Conservation (phyloP, 441 rosid species). For the Omphalea diandra region DNA sequence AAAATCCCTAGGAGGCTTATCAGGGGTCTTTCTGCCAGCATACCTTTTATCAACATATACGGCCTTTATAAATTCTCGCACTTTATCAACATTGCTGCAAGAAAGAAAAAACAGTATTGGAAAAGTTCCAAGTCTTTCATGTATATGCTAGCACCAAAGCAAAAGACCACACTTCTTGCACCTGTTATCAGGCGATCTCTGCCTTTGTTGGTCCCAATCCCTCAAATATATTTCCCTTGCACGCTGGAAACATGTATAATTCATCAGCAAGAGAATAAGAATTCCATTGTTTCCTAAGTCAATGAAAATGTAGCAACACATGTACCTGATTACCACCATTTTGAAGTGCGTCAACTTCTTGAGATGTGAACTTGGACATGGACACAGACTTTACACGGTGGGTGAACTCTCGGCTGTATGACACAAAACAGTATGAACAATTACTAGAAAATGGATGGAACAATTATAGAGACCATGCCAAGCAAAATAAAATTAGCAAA, state of each 20-base stretch:
- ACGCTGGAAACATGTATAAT: conserved; percentile 51
- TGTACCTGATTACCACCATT: conserved; percentile 98
- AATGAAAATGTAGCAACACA: conserved; percentile 7
- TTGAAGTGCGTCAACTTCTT: conserved; percentile 97
- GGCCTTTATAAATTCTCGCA: conserved; percentile 82
- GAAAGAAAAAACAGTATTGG: conserved; percentile 22
- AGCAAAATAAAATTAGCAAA: background rate
- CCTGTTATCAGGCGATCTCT: conserved; percentile 90
- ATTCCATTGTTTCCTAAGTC: conserved; percentile 16
- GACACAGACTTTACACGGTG: conserved; percentile 98
- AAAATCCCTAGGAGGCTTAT: conserved; percentile 70
- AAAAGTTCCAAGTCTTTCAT: conserved; percentile 10
- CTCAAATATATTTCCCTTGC: conserved; percentile 86
- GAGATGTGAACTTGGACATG: conserved; percentile 90
- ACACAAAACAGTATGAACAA: conserved; percentile 10
- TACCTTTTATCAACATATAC: conserved; percentile 79
- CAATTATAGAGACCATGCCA: background rate
- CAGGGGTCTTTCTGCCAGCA: conserved; percentile 62
- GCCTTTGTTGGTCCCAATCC: conserved; percentile 85
- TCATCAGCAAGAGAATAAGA: conserved; percentile 29
- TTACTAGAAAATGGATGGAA: conserved; percentile 12
- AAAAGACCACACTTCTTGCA: conserved; percentile 30
- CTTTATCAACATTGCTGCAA: conserved; percentile 68
- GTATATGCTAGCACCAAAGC: conserved; percentile 15
- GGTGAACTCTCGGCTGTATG: conserved; percentile 88